These are phyloP conservation scores for Persicaria tinctoria DNA, from an alignment of 148 eudicot species.

Conservation along the genomic window DNA sequence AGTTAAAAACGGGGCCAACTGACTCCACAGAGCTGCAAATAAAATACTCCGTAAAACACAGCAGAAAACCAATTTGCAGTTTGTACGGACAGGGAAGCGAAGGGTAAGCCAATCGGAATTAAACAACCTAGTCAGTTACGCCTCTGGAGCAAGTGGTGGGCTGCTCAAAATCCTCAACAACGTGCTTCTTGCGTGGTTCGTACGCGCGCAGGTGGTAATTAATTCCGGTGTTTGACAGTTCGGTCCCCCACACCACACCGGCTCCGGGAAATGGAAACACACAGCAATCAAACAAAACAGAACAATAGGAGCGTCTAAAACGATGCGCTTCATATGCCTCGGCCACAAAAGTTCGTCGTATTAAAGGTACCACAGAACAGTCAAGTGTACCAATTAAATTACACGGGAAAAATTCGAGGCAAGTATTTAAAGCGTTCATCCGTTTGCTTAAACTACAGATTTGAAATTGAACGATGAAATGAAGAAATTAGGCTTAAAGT, in stretches of 20 bases:
- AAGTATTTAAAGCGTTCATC: too few relatives aligned
- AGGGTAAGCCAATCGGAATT: not conserved
- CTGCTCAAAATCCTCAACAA: not conserved
- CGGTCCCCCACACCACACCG: not conserved
- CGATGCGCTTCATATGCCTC: not conserved
- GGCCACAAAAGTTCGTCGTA: conserved; percentile 5
- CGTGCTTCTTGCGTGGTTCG: not conserved
- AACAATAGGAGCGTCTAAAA: not conserved
- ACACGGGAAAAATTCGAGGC: not conserved
- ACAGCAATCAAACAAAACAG: too few relatives aligned
- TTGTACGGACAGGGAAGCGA: not conserved
- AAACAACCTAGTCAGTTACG: not conserved
- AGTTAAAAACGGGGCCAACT: not conserved
- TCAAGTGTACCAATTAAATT: not conserved
- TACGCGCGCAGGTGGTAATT: not conserved
- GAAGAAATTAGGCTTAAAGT: too few relatives aligned
- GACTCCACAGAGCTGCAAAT: not conserved
- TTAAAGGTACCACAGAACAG: conserved; percentile 4
- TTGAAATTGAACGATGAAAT: too few relatives aligned
- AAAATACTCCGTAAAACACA: not conserved
- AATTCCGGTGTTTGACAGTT: not conserved
- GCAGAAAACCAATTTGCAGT: not conserved
- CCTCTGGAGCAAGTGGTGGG: not conserved
- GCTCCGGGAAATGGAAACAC: not conserved
- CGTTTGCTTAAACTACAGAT: too few relatives aligned